phyloP scores from a whole-genome alignment of 106 monocot species.

The Apostasia shenzhenica region DNA sequence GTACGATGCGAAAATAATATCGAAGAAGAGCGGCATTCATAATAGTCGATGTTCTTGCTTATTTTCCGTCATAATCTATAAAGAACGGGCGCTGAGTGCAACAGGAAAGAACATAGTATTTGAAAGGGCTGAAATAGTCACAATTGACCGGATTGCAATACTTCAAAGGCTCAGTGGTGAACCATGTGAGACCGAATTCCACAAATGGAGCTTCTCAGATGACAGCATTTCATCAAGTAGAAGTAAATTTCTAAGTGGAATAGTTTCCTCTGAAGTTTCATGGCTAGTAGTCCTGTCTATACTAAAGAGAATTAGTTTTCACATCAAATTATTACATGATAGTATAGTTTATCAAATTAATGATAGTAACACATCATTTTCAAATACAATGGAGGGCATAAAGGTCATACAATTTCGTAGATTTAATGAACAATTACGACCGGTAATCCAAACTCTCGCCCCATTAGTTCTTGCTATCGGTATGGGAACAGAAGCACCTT shows the following conservation, averaged over 20 bases:
- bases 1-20: slow-evolving; percentile 62
- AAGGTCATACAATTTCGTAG: slow-evolving; percentile 29
- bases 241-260: slow-evolving; percentile 28
- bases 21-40: slow-evolving; percentile 38
- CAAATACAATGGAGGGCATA: slow-evolving; percentile 9
- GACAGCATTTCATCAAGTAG: slow-evolving; percentile 22
- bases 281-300: slow-evolving; percentile 48
- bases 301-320: slow-evolving; percentile 31
- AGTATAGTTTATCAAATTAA: slow-evolving; percentile 36
- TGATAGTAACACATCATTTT: slow-evolving; percentile 1
- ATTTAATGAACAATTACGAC: slow-evolving; percentile 15
- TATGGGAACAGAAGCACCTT: not conserved
- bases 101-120: slow-evolving; percentile 3
- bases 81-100: slow-evolving; percentile 8
- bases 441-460: slow-evolving; percentile 20
- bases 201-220: slow-evolving; percentile 26
- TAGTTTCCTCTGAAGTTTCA: slow-evolving; percentile 42
- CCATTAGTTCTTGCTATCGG: slow-evolving; percentile 4
- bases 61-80: slow-evolving; percentile 40
- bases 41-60: slow-evolving; percentile 34
- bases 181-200: slow-evolving; percentile 21
- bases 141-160: slow-evolving; percentile 46
- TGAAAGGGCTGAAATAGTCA: slow-evolving; percentile 29
- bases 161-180: slow-evolving; percentile 44
- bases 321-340: slow-evolving; percentile 31